phyloP scores from a whole-genome alignment of 2,329 filamentous ascomycete species.

The Aspergillus sp. region DNA sequence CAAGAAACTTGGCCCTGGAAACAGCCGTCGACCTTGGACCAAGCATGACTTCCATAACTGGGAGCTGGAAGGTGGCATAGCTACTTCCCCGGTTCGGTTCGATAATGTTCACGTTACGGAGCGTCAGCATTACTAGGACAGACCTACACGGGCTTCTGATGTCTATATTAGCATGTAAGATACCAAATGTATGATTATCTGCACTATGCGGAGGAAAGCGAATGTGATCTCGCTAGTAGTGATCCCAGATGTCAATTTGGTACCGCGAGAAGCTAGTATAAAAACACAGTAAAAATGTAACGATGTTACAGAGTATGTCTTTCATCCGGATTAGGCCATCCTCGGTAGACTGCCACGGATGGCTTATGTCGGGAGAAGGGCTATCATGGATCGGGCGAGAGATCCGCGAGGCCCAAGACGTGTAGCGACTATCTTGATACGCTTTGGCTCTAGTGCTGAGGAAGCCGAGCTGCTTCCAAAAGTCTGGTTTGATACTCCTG shows the following conservation, averaged over 20 bases:
- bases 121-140: slow-evolving; percentile 11
- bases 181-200: too few relatives aligned
- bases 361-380: neutral
- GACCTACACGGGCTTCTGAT: neutral
- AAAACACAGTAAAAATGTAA: neutral
- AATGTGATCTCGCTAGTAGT: too few relatives aligned
- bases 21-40: slow-evolving; percentile 23
- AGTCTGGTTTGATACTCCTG: neutral
- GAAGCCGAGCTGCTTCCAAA: neutral
- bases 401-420: neutral
- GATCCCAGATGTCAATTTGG: neutral
- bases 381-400: neutral
- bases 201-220: too few relatives aligned
- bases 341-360: neutral
- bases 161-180: neutral
- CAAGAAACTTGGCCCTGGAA: slow-evolving; percentile 25
- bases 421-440: neutral
- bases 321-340: neutral
- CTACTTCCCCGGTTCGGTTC: slow-evolving; percentile 28
- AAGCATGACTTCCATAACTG: slow-evolving; percentile 24
- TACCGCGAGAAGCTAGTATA: neutral
- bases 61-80: slow-evolving; percentile 34
- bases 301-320: neutral
- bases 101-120: slow-evolving; percentile 14
- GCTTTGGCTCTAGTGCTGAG: neutral